Base-by-base conservation (phyloP, 164 flowering plant genomes). In the Umbilicus rupestris region DNA sequence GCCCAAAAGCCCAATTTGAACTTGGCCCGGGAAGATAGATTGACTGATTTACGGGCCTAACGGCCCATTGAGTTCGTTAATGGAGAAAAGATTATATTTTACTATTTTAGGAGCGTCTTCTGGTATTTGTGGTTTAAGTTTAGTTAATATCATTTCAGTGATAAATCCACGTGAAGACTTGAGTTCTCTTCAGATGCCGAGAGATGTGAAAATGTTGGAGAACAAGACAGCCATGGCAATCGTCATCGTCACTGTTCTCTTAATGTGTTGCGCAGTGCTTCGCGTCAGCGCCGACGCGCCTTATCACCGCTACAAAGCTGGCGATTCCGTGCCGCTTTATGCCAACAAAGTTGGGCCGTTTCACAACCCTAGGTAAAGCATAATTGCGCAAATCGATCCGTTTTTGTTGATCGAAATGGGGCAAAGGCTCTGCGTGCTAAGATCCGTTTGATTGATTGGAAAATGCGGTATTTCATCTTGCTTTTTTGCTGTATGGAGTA, bases 281-380 rank as follows among this genome's bases (percentile, higher is more conserved):
- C 65, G 35, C 17, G 42, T 35, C 20, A 35, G 20, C 3, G 19
- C 65, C 42, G 65, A 62, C 8, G 65, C 26, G 2, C 35, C 65
- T 3, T 22, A 62, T 31, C 65, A 62, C 26, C 65, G 65, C 24
- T 62, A 62, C 42, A 62, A 62, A 62, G 20, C 26, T n/a, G 65
- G 65, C 6, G 65, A 62, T 62, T 35, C 14, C 14, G 65, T 62
- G 24, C 64, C 64, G 3, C 64, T 60, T 60, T 60, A 60, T 35
- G 64, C 64, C 22, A 60, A 60, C 64, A 60, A 62, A n/a, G 39
- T 62, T 22, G 65, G 65, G 10, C 65, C 65, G 19, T 59, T 59
- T 59, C 63, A 59, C 37, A 59, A 59, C 63, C 63, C 63, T 33
- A 59, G 63, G 63, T 59, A 59, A 24, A 29, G 7, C 17, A 7